These are phyloP conservation scores for Fusarium bactridioides DNA, from an alignment of 2,329 filamentous ascomycete genomes.

Conservation along the genomic window DNA sequence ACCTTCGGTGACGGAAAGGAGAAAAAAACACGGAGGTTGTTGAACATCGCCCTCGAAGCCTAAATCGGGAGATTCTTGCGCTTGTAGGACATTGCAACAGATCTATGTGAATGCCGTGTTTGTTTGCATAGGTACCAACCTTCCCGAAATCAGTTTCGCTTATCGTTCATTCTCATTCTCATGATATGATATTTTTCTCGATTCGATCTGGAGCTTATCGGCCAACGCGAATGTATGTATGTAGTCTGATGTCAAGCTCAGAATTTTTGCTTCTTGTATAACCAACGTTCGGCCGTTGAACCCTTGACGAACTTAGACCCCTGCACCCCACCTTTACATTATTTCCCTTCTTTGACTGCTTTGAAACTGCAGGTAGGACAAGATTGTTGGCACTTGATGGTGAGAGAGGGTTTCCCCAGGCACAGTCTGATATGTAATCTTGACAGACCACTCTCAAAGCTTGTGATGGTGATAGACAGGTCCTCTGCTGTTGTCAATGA, in stretches of 20 bases:
- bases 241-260: background rate
- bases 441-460: background rate
- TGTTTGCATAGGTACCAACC: slow-evolving; percentile 2
- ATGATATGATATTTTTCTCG: background rate
- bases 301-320: slow-evolving; percentile 14
- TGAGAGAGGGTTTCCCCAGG: background rate
- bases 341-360: background rate
- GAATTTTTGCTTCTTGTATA: slow-evolving; percentile 1
- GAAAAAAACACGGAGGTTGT: background rate
- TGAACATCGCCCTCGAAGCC: slow-evolving; percentile 27
- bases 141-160: background rate
- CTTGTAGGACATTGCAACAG: slow-evolving; percentile 20
- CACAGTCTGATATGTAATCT: slow-evolving; percentile 1
- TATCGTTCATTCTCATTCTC: background rate
- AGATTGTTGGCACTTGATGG: slow-evolving; percentile 8
- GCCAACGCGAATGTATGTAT: background rate
- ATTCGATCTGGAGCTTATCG: background rate
- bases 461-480: background rate
- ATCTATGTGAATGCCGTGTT: background rate
- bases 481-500: background rate
- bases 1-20: background rate
- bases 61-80: slow-evolving; percentile 38
- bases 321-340: slow-evolving; percentile 11
- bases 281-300: slow-evolving; percentile 2
- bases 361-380: background rate